Evolutionary conservation across 2,329 filamentous ascomycete species (phyloP).

Genomic region (Trichoderma sp.): DNA sequence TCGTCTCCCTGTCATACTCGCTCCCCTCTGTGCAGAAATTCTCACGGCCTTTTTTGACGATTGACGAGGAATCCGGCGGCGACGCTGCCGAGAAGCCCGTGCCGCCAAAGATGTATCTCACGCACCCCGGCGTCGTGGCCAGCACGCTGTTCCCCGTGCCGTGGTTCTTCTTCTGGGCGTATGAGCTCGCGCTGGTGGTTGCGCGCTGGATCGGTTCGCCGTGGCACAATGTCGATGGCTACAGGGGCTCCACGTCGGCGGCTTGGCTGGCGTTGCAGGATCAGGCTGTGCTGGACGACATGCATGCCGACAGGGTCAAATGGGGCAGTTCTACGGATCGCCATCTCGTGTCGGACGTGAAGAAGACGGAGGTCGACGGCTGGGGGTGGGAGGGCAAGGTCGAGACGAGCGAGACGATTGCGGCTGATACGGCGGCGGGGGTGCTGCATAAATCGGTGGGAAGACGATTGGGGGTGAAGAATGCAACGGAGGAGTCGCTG

Average conservation of each 20-base stretch:
- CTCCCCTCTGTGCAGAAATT: constrained; percentile 64
- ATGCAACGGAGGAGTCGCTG: constrained; percentile 62
- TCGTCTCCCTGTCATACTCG: constrained; percentile 72
- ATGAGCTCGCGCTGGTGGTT: constrained; percentile 68
- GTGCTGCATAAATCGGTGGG: constrained; percentile 56
- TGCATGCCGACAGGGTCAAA: constrained; percentile 62
- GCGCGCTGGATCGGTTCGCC: constrained; percentile 79
- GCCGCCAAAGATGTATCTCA: constrained; percentile 69
- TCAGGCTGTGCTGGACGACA: constrained; percentile 61
- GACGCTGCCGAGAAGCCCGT: constrained; percentile 31
- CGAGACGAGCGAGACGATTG: constrained; percentile 46
- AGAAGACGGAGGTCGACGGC: constrained; percentile 79
- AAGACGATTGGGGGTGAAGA: constrained; percentile 58
- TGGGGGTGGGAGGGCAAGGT: constrained; percentile 73
- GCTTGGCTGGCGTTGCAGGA: constrained; percentile 76
- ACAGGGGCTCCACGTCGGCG: constrained; percentile 73
- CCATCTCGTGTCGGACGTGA: constrained; percentile 60
- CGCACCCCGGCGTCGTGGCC: constrained; percentile 84
- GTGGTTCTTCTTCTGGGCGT: constrained; percentile 67
- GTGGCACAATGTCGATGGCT: constrained; percentile 80
- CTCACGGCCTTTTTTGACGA: constrained; percentile 58
- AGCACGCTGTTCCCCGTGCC: constrained; percentile 79
- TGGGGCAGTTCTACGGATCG: constrained; percentile 78
- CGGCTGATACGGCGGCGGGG: constrained; percentile 48
- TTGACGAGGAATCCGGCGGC: constrained; percentile 27